Conservation (phyloP, 139 green algal genomes). For the Bryopsis sp. region DNA sequence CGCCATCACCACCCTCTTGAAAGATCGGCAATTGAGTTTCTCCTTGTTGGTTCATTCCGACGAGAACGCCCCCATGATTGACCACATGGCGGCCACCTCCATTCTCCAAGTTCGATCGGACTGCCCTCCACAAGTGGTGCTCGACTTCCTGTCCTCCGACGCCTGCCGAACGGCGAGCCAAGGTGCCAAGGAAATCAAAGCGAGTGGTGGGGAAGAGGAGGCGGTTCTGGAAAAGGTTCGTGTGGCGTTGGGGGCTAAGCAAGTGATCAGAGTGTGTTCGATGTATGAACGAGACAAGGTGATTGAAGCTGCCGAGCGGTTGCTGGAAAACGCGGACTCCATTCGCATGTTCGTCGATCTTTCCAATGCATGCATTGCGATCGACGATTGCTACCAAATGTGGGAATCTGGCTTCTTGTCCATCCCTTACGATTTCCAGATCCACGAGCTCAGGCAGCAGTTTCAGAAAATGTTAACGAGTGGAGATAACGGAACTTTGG, state of each 20-base stretch:
- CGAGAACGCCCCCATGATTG: conserved; percentile 50
- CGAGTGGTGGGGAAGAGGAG: conserved; percentile 27
- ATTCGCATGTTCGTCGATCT: conserved; percentile 69
- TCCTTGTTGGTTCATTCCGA: conserved; percentile 73
- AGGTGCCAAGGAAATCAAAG: conserved; percentile 1
- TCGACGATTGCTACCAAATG: conserved; percentile 83
- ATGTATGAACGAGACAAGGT: conserved; percentile 28
- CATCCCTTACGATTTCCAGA: conserved; percentile 77
- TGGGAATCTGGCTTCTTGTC: conserved; percentile 89
- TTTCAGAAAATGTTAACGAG: neutral
- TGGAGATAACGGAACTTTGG: too few species aligned
- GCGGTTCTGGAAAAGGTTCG: conserved; percentile 35
- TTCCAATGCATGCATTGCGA: conserved; percentile 57
- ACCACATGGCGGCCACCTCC: conserved; percentile 55
- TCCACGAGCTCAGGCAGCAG: conserved; percentile 26
- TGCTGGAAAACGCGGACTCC: conserved; percentile 60
- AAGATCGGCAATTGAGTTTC: conserved; percentile 51
- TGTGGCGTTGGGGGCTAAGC: conserved; percentile 37
- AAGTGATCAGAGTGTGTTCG: conserved; percentile 50
- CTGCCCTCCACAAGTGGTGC: conserved; percentile 57
- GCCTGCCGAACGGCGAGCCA: conserved; percentile 30
- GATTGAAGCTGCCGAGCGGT: conserved; percentile 45
- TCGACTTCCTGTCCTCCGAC: conserved; percentile 62
- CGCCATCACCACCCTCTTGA: conserved; percentile 21
- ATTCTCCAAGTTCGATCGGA: conserved; percentile 75